phyloP scores from a whole-genome alignment of 805 yeast species.

The Metschnikowia hibisci region DNA sequence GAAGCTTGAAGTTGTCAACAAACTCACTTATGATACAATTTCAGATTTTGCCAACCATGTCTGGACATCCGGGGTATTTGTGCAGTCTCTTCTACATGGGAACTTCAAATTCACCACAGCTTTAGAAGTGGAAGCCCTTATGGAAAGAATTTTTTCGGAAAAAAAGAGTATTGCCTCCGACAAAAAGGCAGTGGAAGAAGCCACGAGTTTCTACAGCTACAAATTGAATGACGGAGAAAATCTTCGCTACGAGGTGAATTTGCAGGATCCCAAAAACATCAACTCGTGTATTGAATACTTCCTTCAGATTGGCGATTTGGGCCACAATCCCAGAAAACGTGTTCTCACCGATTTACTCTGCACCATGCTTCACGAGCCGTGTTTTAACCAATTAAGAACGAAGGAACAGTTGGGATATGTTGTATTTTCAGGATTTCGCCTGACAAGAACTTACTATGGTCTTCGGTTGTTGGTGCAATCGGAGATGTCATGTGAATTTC shows the following conservation, averaged over 20 bases:
- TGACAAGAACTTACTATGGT: conserved; percentile 69
- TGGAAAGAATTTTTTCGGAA: conserved; percentile 32
- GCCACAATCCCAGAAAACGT: conserved; percentile 27
- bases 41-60: conserved; percentile 44
- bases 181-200: conserved; percentile 10
- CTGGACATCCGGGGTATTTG: conserved; percentile 55
- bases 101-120: conserved; percentile 59
- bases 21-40: conserved; percentile 49
- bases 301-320: conserved; percentile 54
- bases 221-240: conserved; percentile 37
- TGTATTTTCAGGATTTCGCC: conserved; percentile 73
- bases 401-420: conserved; percentile 94
- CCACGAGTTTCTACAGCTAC: conserved; percentile 33
- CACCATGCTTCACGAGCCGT: conserved; percentile 79
- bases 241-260: conserved; percentile 44
- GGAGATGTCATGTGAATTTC: conserved; percentile 68
- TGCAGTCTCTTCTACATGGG: conserved; percentile 76
- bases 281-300: conserved; percentile 83
- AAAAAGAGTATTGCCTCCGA: conserved; percentile 20
- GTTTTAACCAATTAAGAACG: conserved; percentile 85
- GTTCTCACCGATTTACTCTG: conserved; percentile 61
- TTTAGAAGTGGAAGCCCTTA: conserved; percentile 40
- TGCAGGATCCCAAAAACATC: conserved; percentile 66
- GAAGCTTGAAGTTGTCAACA: conserved; percentile 45
- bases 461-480: conserved; percentile 77